Evolutionary conservation across 495 filamentous ascomycete genomes (phyloP).

Genomic region (Penicillium desertorum): DNA sequence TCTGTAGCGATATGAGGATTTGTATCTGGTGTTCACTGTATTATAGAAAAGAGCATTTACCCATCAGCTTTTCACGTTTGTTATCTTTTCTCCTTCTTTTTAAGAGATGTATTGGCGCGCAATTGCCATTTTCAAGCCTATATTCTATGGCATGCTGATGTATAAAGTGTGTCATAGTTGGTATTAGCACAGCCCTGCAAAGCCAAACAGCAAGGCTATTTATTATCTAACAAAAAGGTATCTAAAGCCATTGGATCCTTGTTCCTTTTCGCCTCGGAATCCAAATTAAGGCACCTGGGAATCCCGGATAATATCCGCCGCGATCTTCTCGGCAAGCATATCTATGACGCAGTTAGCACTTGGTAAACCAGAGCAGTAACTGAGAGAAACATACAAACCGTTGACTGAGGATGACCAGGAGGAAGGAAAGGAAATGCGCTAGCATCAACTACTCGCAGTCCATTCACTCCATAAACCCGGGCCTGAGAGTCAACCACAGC

Average conservation of each 20-base stretch:
- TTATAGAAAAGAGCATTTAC: conserved; percentile 38
- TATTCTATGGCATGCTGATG: not conserved
- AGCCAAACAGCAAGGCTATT: not conserved
- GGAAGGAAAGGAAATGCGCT: conserved; percentile 53
- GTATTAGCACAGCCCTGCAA: not conserved
- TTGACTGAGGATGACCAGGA: conserved; percentile 52
- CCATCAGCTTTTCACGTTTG: conserved; percentile 14
- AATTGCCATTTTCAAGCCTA: not conserved
- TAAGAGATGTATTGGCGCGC: not conserved
- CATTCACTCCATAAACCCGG: conserved; percentile 51
- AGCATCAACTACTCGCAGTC: conserved; percentile 59
- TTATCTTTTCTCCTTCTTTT: conserved; percentile 11
- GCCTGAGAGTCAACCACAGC: conserved; percentile 58
- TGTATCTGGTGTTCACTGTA: conserved; percentile 39
- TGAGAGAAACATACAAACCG: conserved; percentile 38
- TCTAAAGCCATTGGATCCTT: not conserved
- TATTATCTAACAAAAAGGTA: not conserved
- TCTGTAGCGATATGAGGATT: conserved; percentile 36
- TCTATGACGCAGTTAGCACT: conserved; percentile 23
- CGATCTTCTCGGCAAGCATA: conserved; percentile 58
- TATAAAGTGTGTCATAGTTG: not conserved
- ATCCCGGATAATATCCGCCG: conserved; percentile 38
- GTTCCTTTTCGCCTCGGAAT: not conserved
- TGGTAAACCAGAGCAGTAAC: not conserved
- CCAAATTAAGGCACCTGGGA: not conserved